A percentile compares a stretch with the other conserved stretches of the same genome.
These are phyloP conservation scores for Glycine soja DNA, from an alignment of 306 rosid genomes.

Conservation along the genomic window DNA sequence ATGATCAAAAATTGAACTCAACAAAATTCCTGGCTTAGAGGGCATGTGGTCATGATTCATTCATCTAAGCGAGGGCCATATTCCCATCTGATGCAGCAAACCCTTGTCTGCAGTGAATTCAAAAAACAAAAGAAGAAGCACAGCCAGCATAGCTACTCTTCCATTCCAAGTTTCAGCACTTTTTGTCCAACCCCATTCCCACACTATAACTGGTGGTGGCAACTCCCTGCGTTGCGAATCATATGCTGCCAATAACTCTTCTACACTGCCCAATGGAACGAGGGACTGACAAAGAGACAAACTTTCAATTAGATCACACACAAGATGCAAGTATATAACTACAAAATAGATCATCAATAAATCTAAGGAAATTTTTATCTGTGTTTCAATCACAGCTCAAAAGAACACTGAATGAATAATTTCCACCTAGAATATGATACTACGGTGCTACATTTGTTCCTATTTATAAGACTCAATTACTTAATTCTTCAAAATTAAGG, in stretches of 20 bases:
- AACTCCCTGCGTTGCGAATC: constrained; percentile 84
- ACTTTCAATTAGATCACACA: constrained; percentile 32
- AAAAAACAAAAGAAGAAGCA: constrained; percentile 71
- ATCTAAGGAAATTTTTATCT: neutral
- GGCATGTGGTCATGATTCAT: constrained; percentile 20
- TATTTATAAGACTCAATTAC: no score
- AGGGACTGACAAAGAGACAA: constrained; percentile 62
- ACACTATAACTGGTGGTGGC: constrained; percentile 75
- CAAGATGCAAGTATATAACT: neutral
- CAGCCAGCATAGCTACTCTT: constrained; percentile 87
- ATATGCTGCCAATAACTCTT: constrained; percentile 79
- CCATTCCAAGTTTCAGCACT: constrained; percentile 96
- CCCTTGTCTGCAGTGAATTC: constrained; percentile 86
- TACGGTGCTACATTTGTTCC: no score
- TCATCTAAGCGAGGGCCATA: constrained; percentile 65
- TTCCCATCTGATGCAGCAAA: constrained; percentile 80
- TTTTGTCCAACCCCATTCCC: constrained; percentile 96
- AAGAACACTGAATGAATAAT: neutral
- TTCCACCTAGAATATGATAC: neutral
- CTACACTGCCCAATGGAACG: constrained; percentile 88
- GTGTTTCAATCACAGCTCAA: neutral
- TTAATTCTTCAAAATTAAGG: no score
- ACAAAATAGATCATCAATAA: neutral
- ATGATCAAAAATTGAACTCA: constrained; percentile 16
- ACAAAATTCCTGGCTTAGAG: constrained; percentile 19